Base-by-base conservation (phyloP, 2,329 filamentous ascomycete genomes). In the Aspergillus ruber region DNA sequence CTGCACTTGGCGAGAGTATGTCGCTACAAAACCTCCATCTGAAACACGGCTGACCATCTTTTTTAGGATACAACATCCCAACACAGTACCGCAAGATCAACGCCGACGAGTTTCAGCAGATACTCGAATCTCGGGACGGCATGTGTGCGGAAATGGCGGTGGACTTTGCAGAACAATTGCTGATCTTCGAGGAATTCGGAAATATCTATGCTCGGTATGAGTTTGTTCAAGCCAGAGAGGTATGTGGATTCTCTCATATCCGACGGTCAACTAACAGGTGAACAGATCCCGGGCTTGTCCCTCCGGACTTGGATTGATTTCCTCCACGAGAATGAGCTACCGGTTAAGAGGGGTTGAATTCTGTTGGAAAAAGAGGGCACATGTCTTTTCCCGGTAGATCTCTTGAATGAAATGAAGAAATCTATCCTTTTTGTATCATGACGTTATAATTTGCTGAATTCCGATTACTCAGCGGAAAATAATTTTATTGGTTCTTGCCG, bases 111-210 rank as follows among this genome's bases (percentile, higher is more conserved):
- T 50, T 50, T 23, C 43, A 52, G 33, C 4, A 40, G n/a, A 13
- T 50, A 15, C 50, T 52, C 5, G 25, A 40, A 35, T 25, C 47
- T n/a, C 48, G 45, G 3, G 45, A 50, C 13, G 42, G 48, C 38
- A 43, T 50, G 38, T 50, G 47, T 2, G 39, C 40, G 21, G 45
- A 48, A 2, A 48, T 50, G 38, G 50, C 47, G 8, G 10, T 47
- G 3, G 50, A 52, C 18, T 52, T 52, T 40, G 45, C 50, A 3
- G 50, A 52, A 45, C 50, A 52, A 33, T 29, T 52, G 23, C 23
- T 50, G 42, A 52, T 52, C 13, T 52, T 52, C 27, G 50, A 52
- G 15, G 42, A 40, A 10, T 52, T 45, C 15, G 47, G 47, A 3
- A 52, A 52, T 13, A 45, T 52, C 21, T 52, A 52, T 27, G 47